Base-by-base conservation (phyloP, 805 yeast species). In the Groenewaldozyma tartarivorans region DNA sequence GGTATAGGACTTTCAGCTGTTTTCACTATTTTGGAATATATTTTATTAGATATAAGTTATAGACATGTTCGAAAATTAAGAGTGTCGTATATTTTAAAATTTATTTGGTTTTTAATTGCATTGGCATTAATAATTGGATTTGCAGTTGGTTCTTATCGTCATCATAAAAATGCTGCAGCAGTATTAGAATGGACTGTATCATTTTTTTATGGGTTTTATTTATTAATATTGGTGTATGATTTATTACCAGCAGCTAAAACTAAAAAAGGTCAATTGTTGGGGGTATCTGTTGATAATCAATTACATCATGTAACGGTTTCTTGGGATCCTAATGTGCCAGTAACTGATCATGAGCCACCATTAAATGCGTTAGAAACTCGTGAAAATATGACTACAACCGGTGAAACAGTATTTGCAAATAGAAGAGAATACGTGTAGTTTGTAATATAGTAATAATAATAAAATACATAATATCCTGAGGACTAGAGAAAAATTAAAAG, bases 161-260 rank as follows among this genome's bases (percentile, higher is more conserved):
- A 58, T 9, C 66, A 67, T 20, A 53, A 62, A 30, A 65, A 71
- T 47, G 72, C 71, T 3, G 64, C 70, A 32, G 87, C 87, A 0
- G 64, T 69, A 17, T 75, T 81, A 55, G 97, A 90, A 61, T 90
- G 97, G 97, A 56, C 78, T 2, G 61, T 88, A 33, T 78, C 90
- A n/a, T 88, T 79, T 61, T 79, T 84, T 77, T 88, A 82, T 56
- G 92, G 94, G 2, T 52, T 79, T 26, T 66, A 82, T 45, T 72
- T 79, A 48, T 54, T 79, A 3, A 62, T 79, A 42, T 68, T 88
- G 58, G 64, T 81, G 1, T 68, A 74, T 45, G 96, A 90, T 56
- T 68, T 87, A 49, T 69, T 72, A 51, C 80, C 86, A 1, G 79
- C 82, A 17, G 72, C 78, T 4, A 62, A 65, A 45, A 59, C 55